Evolutionary conservation across 352 stramenopile genomes (phyloP).

Genomic region (Phytophthora chlamydospora): DNA sequence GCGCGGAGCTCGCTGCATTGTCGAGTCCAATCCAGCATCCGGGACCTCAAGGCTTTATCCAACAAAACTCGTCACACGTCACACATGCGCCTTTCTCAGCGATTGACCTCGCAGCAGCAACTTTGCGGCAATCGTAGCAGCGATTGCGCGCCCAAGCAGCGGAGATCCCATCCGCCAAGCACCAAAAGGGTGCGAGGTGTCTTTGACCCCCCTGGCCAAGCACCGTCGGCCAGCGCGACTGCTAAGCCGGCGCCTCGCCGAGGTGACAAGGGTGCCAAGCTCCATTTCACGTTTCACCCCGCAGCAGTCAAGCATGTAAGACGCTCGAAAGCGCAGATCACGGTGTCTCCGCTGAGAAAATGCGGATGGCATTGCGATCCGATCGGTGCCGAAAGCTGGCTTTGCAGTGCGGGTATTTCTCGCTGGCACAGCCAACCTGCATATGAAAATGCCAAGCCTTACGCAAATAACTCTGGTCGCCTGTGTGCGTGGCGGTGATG

Average conservation of each 20-base stretch:
- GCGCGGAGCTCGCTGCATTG: constrained; percentile 7
- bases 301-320: not conserved
- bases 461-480: no score
- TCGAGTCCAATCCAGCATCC: constrained; percentile 7
- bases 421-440: no score
- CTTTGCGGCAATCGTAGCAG: constrained; percentile 3
- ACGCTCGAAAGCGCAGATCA: not conserved
- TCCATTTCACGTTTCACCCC: no score
- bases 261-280: no score
- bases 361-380: no score
- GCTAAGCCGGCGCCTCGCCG: not conserved
- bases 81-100: constrained; percentile 27
- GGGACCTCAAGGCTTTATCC: constrained; percentile 25
- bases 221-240: no score
- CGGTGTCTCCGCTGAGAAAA: not conserved
- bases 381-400: no score
- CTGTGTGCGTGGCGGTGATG: no score
- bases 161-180: constrained; percentile 17
- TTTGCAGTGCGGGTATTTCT: no score
- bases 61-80: constrained; percentile 26
- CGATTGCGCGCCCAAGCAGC: constrained; percentile 24
- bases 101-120: constrained; percentile 5
- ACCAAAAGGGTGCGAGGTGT: constrained; percentile 7
- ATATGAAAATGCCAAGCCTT: no score
- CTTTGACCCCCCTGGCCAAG: constrained; percentile 8